These are phyloP conservation scores for Panicum miliaceum DNA, from an alignment of 176 grass and related monocot genomes.

Conservation along the genomic window DNA sequence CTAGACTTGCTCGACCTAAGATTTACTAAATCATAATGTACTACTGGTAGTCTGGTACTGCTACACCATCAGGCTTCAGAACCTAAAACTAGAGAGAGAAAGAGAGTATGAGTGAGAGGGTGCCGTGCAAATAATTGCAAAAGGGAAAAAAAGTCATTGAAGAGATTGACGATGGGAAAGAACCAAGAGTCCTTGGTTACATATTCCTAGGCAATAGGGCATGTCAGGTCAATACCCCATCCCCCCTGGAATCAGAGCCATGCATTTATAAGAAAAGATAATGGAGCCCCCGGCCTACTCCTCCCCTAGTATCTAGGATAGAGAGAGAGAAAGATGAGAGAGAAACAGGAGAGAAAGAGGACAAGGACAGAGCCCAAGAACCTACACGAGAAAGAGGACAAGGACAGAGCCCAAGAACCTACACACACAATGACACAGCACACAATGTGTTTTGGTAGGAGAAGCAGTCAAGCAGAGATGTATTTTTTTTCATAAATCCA, in stretches of 20 bases:
- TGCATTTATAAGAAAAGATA: slow-evolving; percentile 78
- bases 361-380: slow-evolving; percentile 67
- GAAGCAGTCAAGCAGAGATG: neutral
- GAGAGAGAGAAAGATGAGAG: slow-evolving; percentile 29
- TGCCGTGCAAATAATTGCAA: slow-evolving; percentile 37
- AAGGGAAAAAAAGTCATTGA: slow-evolving; percentile 39
- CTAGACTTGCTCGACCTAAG: neutral
- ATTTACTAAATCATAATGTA: neutral
- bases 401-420: slow-evolving; percentile 61
- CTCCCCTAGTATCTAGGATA: slow-evolving; percentile 15
- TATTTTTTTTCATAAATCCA: slow-evolving; percentile 48
- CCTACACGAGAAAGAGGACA: slow-evolving; percentile 64
- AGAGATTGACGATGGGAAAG: slow-evolving; percentile 51
- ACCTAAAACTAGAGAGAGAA: slow-evolving; percentile 3
- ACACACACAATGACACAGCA: slow-evolving; percentile 36
- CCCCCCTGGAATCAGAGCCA: slow-evolving; percentile 88
- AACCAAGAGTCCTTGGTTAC: slow-evolving; percentile 65
- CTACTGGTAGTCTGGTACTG: neutral
- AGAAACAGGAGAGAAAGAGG: slow-evolving; percentile 38
- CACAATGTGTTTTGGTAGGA: slow-evolving; percentile 6
- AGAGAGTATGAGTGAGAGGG: neutral
- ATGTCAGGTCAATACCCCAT: slow-evolving; percentile 81
- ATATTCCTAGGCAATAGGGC: slow-evolving; percentile 85
- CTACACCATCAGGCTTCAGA: neutral
- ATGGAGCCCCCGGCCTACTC: slow-evolving; percentile 38